Evolutionary conservation across 768 basidiomycete species (phyloP).

Genomic region (Flagelloscypha sp.): DNA sequence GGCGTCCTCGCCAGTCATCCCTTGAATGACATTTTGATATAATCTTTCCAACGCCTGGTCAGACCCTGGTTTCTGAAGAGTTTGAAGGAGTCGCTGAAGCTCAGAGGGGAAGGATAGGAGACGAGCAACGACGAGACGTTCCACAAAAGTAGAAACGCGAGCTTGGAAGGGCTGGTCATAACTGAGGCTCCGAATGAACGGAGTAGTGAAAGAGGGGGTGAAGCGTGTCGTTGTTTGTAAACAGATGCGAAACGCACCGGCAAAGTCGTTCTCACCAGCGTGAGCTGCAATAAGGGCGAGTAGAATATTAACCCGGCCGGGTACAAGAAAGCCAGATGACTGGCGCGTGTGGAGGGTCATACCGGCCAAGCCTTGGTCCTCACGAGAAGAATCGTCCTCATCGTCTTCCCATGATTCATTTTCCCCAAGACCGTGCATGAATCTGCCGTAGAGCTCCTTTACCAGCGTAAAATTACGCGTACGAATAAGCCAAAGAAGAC

Average conservation of each 20-base stretch:
- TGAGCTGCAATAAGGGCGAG: conserved; percentile 52
- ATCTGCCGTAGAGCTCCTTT: conserved; percentile 36
- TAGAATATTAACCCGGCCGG: conserved; percentile 32
- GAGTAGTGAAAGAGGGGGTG: conserved; percentile 22
- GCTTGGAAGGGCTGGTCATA: conserved; percentile 26
- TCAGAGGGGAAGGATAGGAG: conserved; percentile 41
- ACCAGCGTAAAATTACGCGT: conserved; percentile 31
- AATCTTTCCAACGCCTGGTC: conserved; percentile 32
- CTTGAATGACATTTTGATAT: conserved; percentile 44
- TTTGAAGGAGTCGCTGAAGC: conserved; percentile 40
- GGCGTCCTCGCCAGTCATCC: conserved; percentile 40
- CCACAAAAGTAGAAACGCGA: conserved; percentile 35
- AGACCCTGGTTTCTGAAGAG: conserved; percentile 29
- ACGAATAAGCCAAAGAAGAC: conserved; percentile 39
- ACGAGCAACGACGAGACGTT: conserved; percentile 42
- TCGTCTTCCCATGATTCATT: conserved; percentile 17
- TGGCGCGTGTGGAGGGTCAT: too few species aligned
- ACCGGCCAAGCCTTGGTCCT: too few species aligned
- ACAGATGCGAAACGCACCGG: conserved; percentile 40
- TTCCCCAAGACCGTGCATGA: conserved; percentile 18
- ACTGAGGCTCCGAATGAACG: conserved; percentile 32
- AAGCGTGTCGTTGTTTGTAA: conserved; percentile 31
- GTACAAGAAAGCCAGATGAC: too few species aligned
- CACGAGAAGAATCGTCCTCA: too few species aligned
- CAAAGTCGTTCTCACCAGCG: conserved; percentile 51